Base-by-base conservation (phyloP, 1,284 basidiomycete genomes). In the Prillingera fragicola region DNA sequence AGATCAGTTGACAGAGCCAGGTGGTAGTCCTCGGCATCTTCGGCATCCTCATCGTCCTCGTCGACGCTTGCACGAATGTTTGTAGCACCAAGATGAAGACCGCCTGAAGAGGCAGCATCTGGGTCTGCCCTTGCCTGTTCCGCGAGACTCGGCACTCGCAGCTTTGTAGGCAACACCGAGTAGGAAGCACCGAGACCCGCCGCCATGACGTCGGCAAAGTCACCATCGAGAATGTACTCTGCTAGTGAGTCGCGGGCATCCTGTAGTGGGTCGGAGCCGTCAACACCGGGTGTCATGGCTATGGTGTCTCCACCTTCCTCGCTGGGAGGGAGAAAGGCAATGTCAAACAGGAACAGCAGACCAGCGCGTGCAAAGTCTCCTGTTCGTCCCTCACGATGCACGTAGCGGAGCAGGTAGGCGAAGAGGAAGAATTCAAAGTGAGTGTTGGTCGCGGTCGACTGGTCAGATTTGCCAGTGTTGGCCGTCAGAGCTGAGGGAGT, bases 351-450 rank as follows among this genome's bases (percentile, higher is more conserved):
- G 68, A 94, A 90, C 13, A 94, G 73, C 25, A 97, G 72, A 8
- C 92, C 94, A 4, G 88, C 88, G 9, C 94, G 81, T 4, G 94
- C 90, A 61, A 89, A 87, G 65, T 96, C 91, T 13, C 94, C 94
- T 22, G 89, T 90, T 24, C 85, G 80, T 22, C 90, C 90, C 72
- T 97, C 92, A 41, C 91, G 81, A 64, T 97, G 94, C 17, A 91
- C 85, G 62, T 92, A 97, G 3, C 91, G 87, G 15, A 97, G 80
- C 26, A 98, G 81, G 63, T 95, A 95, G 55, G 92, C 89, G 77
- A 97, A 96, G 10, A 95, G 75, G 9, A 94, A 78, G 62, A 94
- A 95, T 63, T 95, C 90, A 60, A 92, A 92, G 72, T 91, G 59
- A n/a, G 46, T 28, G 18, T 36, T 21, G 22, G 36, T 21, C 29